phyloP scores from a whole-genome alignment of 2,329 filamentous ascomycete genomes.

The Pseudogymnoascus sp. region DNA sequence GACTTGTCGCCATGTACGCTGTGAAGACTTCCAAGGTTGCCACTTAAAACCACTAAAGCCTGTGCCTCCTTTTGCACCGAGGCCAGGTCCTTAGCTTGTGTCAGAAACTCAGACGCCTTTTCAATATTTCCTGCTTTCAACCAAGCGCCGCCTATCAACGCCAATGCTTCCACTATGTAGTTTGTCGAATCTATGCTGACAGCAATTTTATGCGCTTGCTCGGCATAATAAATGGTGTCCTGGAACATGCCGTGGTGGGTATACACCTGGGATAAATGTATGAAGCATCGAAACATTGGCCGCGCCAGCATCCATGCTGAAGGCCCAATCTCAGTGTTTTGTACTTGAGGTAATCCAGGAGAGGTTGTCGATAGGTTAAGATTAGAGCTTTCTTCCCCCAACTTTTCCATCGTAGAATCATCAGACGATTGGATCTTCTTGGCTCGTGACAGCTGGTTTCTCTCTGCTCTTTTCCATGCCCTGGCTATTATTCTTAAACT shows the following conservation, averaged over 20 bases:
- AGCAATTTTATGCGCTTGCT: conserved; percentile 74
- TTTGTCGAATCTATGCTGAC: conserved; percentile 21
- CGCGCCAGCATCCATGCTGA: conserved; percentile 73
- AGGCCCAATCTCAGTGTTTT: conserved; percentile 39
- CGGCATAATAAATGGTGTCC: conserved; percentile 80
- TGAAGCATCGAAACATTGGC: conserved; percentile 61
- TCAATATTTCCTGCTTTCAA: conserved; percentile 50
- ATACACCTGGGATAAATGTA: conserved; percentile 70
- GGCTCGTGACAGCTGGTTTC: conserved; percentile 4
- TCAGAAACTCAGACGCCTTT: conserved; percentile 47
- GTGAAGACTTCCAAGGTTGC: conserved; percentile 47
- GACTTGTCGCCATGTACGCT: conserved; percentile 38
- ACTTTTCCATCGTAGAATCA: conserved; percentile 20
- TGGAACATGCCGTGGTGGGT: conserved; percentile 78
- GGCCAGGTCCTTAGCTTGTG: conserved; percentile 45
- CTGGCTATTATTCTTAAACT: conserved; percentile 41
- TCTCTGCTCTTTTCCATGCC: conserved; percentile 29
- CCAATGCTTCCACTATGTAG: conserved; percentile 45
- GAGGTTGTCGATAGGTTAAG: conserved; percentile 30
- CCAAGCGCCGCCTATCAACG: conserved; percentile 48
- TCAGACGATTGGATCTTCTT: conserved; percentile 9
- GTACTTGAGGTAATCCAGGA: conserved; percentile 33
- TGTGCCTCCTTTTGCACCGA: conserved; percentile 37
- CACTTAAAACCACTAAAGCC: conserved; percentile 41
- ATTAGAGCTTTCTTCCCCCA: conserved; percentile 27